Conservation (phyloP, 1,139 yeast species). For the Candida labiduridarum region DNA sequence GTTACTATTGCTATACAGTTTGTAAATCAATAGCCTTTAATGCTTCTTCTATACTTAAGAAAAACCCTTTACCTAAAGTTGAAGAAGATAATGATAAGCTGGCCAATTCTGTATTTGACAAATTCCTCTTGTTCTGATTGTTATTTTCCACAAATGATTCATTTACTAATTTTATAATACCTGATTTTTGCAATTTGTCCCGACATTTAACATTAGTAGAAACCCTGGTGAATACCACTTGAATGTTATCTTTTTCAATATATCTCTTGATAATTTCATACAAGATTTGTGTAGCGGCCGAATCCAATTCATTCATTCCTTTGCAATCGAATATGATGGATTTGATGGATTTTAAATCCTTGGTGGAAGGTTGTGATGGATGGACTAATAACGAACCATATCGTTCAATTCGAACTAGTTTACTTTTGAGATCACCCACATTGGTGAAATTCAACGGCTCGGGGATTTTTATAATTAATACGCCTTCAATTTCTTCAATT, state of each 20-base stretch:
- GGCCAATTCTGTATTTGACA: slow-evolving; percentile 4
- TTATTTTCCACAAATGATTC: slow-evolving; percentile 13
- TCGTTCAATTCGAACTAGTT: slow-evolving; percentile 75
- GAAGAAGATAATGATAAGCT: slow-evolving; percentile 16
- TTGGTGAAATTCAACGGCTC: slow-evolving; percentile 94
- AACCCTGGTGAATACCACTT: slow-evolving; percentile 30
- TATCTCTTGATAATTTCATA: slow-evolving; percentile 29
- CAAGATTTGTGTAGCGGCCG: slow-evolving; percentile 36
- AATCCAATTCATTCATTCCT: slow-evolving; percentile 35
- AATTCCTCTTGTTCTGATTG: slow-evolving; percentile 5
- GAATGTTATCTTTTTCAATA: slow-evolving; percentile 20
- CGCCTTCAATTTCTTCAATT: slow-evolving; percentile 70
- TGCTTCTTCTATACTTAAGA: slow-evolving; percentile 36
- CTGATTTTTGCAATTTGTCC: slow-evolving; percentile 23
- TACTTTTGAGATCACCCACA: slow-evolving; percentile 74
- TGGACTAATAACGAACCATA: slow-evolving; percentile 84
- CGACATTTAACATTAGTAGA: slow-evolving; percentile 25
- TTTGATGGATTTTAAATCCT: slow-evolving; percentile 25
- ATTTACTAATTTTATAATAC: slow-evolving; percentile 28
- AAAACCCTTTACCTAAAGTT: slow-evolving; percentile 35
- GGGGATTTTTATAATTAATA: slow-evolving; percentile 82
- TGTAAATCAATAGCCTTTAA: slow-evolving; percentile 19
- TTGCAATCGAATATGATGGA: slow-evolving; percentile 35
- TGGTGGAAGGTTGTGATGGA: slow-evolving; percentile 50
- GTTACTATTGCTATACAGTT: slow-evolving; percentile 3